Conservation (phyloP, 768 basidiomycete species). For the Xanthoconium purpureum region DNA sequence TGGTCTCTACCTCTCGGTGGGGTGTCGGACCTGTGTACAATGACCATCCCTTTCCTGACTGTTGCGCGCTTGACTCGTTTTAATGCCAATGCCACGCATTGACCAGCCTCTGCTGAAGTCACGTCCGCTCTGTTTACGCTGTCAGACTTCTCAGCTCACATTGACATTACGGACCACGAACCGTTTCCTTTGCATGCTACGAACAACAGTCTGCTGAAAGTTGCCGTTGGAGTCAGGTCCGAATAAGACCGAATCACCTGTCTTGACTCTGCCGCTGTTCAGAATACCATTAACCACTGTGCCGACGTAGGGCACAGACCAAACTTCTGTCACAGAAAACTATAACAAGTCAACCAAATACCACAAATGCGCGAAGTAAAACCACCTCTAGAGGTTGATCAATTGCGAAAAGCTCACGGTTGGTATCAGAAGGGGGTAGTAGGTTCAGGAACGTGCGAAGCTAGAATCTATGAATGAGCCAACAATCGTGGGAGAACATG, state of each 20-base stretch:
- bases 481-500: neutral
- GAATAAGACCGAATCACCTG: conserved; percentile 77
- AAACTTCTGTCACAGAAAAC: conserved; percentile 84
- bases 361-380: neutral
- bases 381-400: conserved; percentile 78
- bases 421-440: conserved; percentile 82
- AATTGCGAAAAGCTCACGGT: conserved; percentile 73
- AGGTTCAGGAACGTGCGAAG: conserved; percentile 89
- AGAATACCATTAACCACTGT: conserved; percentile 85
- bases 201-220: conserved; percentile 75
- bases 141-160: neutral
- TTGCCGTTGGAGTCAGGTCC: conserved; percentile 94
- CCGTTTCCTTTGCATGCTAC: conserved; percentile 94
- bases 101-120: conserved; percentile 85
- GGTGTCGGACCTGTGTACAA: conserved; percentile 75
- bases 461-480: conserved; percentile 35
- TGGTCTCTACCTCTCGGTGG: conserved; percentile 64
- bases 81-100: conserved; percentile 89
- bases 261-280: conserved; percentile 69
- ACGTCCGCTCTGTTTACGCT: conserved; percentile 65
- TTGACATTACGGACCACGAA: conserved; percentile 28
- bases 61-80: conserved; percentile 81
- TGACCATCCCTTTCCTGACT: conserved; percentile 93
- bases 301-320: conserved; percentile 85
- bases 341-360: conserved; percentile 30